Evolutionary conservation across 352 stramenopile genomes (phyloP).

Genomic region (Globisporangium camurandrum): DNA sequence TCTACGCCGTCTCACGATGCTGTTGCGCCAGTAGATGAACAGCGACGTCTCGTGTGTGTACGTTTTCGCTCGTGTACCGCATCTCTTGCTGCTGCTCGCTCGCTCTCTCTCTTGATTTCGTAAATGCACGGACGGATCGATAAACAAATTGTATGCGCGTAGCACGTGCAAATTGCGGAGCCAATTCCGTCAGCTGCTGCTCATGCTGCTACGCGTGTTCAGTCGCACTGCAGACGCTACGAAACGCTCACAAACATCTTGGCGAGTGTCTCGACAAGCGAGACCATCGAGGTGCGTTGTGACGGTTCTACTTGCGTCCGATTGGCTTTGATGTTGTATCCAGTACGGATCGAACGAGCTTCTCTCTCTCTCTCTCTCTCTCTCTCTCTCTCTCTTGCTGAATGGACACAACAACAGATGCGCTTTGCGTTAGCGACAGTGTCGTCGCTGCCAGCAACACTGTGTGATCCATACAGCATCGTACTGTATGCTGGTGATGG

Average conservation of each 20-base stretch:
- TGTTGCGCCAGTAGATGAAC: too few relatives aligned
- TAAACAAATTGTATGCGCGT: not conserved
- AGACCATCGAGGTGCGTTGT: conserved; percentile 28
- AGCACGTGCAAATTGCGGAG: conserved; percentile 31
- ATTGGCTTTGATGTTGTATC: too few relatives aligned
- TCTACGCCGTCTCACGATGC: too few relatives aligned
- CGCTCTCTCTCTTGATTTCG: not conserved
- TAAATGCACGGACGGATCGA: not conserved
- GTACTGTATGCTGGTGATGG: conserved; percentile 38
- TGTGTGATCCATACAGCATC: conserved; percentile 23
- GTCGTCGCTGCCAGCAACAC: conserved; percentile 20
- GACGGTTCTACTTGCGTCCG: not conserved
- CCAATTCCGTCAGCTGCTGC: too few relatives aligned
- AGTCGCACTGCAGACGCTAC: conserved; percentile 22
- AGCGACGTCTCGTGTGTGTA: too few relatives aligned
- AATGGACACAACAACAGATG: too few relatives aligned
- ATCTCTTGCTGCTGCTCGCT: too few relatives aligned
- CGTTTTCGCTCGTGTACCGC: too few relatives aligned
- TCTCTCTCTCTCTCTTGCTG: too few relatives aligned
- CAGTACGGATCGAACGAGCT: too few relatives aligned
- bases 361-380: too few relatives aligned
- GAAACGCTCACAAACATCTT: conserved; percentile 51
- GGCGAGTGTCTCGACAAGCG: conserved; percentile 27
- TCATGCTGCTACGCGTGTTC: too few relatives aligned
- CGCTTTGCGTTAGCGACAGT: conserved; percentile 26